Percentiles rank a stretch among this genome's conserved stretches.
Conservation (phyloP, 2,329 filamentous ascomycete genomes). For the Zasmidium cellare region DNA sequence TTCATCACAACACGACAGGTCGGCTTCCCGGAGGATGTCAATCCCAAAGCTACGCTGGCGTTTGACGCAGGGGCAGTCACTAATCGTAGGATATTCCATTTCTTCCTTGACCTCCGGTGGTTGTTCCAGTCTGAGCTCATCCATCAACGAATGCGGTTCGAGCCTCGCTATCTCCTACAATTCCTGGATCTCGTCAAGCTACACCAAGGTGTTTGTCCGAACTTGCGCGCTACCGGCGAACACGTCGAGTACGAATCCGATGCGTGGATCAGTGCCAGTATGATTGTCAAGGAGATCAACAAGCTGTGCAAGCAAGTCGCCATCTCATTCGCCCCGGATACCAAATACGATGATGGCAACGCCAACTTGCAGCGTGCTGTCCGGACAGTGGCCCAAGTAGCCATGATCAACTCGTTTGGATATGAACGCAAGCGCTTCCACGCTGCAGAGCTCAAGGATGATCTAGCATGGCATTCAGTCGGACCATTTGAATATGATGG, state of each 20-base stretch:
- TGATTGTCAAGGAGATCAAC: slow-evolving; percentile 94
- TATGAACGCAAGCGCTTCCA: slow-evolving; percentile 84
- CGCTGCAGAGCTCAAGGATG: slow-evolving; percentile 83
- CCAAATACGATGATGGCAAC: slow-evolving; percentile 51
- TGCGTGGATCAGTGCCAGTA: slow-evolving; percentile 93
- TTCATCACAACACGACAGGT: slow-evolving; percentile 96
- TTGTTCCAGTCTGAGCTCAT: slow-evolving; percentile 87
- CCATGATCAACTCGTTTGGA: slow-evolving; percentile 87
- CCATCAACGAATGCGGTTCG: slow-evolving; percentile 76
- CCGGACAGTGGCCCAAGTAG: slow-evolving; percentile 72
- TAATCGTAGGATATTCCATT: slow-evolving; percentile 94
- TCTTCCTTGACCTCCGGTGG: slow-evolving; percentile 92
- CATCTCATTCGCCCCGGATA: slow-evolving; percentile 75
- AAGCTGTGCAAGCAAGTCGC: slow-evolving; percentile 84
- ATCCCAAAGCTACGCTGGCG: slow-evolving; percentile 79
- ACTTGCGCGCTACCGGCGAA: slow-evolving; percentile 85
- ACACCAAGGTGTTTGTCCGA: slow-evolving; percentile 95
- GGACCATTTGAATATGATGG: slow-evolving; percentile 72
- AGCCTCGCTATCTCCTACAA: slow-evolving; percentile 86
- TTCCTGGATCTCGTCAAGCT: slow-evolving; percentile 95
- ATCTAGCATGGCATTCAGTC: slow-evolving; percentile 75
- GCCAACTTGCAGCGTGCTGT: slow-evolving; percentile 69
- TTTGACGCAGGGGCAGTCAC: slow-evolving; percentile 95
- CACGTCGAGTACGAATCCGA: slow-evolving; percentile 99
- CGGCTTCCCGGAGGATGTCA: slow-evolving; percentile 86